phyloP scores from a whole-genome alignment of 139 green algal species.

The Coelastrella sp. region DNA sequence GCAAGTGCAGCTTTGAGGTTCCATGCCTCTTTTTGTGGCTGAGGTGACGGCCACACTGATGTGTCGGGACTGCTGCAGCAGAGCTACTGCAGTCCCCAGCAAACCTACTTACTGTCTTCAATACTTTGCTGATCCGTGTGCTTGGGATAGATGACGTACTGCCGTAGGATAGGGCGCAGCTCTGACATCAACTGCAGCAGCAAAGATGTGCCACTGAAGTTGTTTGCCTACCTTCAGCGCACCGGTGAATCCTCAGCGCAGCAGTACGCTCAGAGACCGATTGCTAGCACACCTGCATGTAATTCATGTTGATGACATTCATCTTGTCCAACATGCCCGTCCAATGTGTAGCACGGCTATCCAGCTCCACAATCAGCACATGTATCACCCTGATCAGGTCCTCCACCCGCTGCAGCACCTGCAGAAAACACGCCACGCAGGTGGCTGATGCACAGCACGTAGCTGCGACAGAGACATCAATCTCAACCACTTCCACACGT shows the following conservation, averaged over 20 bases:
- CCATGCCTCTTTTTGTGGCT: neutral
- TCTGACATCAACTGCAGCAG: conserved; percentile 28
- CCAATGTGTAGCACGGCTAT: conserved; percentile 1
- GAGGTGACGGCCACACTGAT: neutral
- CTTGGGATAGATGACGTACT: conserved; percentile 41
- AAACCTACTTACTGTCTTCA: conserved; percentile 22
- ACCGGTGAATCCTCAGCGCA: neutral
- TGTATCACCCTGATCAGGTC: conserved; percentile 26
- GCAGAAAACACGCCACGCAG: neutral
- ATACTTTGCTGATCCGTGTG: conserved; percentile 21
- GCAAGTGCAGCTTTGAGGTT: neutral
- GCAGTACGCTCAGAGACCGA: neutral
- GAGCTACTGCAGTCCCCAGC: neutral
- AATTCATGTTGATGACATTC: conserved; percentile 27
- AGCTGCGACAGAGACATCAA: too few species aligned
- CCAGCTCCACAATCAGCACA: conserved; percentile 12
- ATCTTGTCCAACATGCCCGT: conserved; percentile 14
- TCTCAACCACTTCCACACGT: neutral
- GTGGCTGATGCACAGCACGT: neutral
- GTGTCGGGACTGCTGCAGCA: neutral
- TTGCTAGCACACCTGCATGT: conserved; percentile 17
- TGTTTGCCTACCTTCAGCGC: too few species aligned
- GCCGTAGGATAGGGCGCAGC: conserved; percentile 20
- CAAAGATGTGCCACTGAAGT: neutral
- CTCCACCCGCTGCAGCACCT: conserved; percentile 37